phyloP scores from a whole-genome alignment of 176 grass and related monocot genomes.

The Urochloa ruziziensis region DNA sequence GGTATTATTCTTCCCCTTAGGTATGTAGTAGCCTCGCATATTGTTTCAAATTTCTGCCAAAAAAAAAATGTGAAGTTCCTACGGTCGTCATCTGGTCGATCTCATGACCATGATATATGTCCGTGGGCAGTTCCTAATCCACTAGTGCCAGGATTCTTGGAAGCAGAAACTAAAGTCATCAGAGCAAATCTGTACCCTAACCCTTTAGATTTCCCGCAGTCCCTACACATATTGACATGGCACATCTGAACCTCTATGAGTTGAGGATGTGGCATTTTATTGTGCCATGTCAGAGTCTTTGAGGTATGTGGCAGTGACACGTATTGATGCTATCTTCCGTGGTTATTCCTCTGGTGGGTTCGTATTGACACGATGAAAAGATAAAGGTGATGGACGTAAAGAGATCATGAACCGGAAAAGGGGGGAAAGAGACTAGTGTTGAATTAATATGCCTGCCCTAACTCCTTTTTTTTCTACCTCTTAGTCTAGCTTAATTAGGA shows the following conservation, averaged over 20 bases:
- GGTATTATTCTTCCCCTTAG: neutral
- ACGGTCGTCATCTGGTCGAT: neutral
- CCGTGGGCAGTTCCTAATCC: neutral
- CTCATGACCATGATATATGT: neutral
- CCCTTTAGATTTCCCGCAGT: neutral
- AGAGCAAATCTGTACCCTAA: neutral
- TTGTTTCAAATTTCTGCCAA: neutral
- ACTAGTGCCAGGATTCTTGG: conserved; percentile 24
- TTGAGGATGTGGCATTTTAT: neutral
- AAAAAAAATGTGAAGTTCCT: neutral
- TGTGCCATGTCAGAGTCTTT: neutral
- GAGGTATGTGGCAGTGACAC: neutral
- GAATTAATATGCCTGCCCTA: neutral
- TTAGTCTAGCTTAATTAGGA: neutral
- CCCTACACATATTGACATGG: neutral
- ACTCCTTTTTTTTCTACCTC: neutral
- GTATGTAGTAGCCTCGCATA: neutral
- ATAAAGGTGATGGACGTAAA: neutral
- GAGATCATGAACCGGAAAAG: neutral
- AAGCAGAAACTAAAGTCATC: neutral
- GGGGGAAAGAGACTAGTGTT: neutral
- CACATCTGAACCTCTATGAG: neutral
- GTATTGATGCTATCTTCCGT: neutral
- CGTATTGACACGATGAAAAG: neutral
- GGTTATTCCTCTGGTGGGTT: neutral